Evolutionary conservation across 768 basidiomycete species (phyloP), one percentile per base, ranked within the genome.

Genomic region (Leccinum disarticulatum): DNA sequence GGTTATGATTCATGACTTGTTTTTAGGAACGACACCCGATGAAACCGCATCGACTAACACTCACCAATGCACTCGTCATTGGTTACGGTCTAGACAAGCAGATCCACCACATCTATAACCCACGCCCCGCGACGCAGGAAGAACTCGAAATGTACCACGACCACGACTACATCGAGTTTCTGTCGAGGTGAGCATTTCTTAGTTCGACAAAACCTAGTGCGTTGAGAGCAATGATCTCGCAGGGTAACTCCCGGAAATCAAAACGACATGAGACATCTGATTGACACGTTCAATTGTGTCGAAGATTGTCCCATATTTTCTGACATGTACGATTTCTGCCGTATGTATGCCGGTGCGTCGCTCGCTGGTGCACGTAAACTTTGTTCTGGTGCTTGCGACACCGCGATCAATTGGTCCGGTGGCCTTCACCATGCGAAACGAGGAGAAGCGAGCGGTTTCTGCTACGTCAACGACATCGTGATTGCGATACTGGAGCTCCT

Each of bases 401-500:
- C 96, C 47, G 97, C 97, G 0, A 93, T 99, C 67, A 98, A 98
- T 70, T 99, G 97, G 97, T 95, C 95, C 22, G 97, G 97, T 1
- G 97, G 97, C 0, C 81, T 99, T 19, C 97, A 99, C 75, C 97
- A 99, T 68, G 97, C 96, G 2, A 98, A 98, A 78, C 90, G 95
- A 62, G 91, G 93, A 0, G 96, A 98, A 76, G 95, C 97, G 8
- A 98, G 95, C 68, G 96, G 96, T 2, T 99, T 99, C 73, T 99
- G 96, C 75, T 99, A 98, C 72, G 85, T 98, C 22, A 99, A 99
- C 71, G 95, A 98, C 70, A 95, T 96, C 43, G 95, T 98, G 1
- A 80, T 99, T 1, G 94, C 88, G 0, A 97, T 99, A 52, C 77
- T 98, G 17, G 96, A 99, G 68, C 80, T 99, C 33, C 80, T 98